Conservation (phyloP, 139 green algal species). For the Marvania coccoides region DNA sequence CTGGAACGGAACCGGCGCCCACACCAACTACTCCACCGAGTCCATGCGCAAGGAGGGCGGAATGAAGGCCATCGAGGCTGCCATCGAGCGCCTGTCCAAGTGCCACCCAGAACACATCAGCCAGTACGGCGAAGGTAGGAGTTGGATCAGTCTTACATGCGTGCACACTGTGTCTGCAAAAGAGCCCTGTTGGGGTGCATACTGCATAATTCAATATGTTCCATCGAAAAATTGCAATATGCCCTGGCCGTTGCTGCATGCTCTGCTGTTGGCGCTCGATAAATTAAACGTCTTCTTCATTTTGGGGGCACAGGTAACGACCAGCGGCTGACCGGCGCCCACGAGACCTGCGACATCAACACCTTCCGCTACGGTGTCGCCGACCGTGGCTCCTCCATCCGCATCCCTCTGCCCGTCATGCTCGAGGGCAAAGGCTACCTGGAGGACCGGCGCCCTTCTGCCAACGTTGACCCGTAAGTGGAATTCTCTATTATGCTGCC, state of each 20-base stretch:
- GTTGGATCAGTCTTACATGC: neutral
- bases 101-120: slow-evolving; percentile 79
- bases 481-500: too few species aligned
- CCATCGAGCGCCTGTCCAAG: slow-evolving; percentile 80
- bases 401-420: slow-evolving; percentile 80
- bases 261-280: too few species aligned
- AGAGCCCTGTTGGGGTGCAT: too few species aligned
- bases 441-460: slow-evolving; percentile 75
- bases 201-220: too few species aligned
- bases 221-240: too few species aligned
- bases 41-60: slow-evolving; percentile 72
- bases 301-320: slow-evolving; percentile 77
- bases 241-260: too few species aligned
- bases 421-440: slow-evolving; percentile 74
- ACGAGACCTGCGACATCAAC: slow-evolving; percentile 91
- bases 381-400: slow-evolving; percentile 81
- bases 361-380: slow-evolving; percentile 72
- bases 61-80: slow-evolving; percentile 71
- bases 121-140: slow-evolving; percentile 78
- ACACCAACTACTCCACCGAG: slow-evolving; percentile 91
- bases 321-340: slow-evolving; percentile 74
- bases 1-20: slow-evolving; percentile 78
- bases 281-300: too few species aligned
- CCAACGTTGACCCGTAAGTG: slow-evolving; percentile 73
- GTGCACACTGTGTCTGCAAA: neutral